Conservation (phyloP, 2,329 filamentous ascomycete genomes). For the Monilinia fructicola region DNA sequence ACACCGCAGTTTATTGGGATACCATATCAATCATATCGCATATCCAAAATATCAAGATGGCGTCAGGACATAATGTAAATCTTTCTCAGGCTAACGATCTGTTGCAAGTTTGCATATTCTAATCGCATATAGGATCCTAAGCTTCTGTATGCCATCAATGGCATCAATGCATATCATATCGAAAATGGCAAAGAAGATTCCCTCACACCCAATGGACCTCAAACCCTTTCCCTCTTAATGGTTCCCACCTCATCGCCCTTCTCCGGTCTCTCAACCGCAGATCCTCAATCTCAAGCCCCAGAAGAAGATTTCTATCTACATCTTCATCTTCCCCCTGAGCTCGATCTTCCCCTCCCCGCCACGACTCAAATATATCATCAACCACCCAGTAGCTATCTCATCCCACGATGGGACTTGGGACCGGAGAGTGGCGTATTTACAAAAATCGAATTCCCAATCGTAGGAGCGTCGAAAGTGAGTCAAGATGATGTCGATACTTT, state of each 20-base stretch:
- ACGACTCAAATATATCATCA: conserved; percentile 98
- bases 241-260: conserved; percentile 83
- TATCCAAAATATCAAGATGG: conserved; percentile 27
- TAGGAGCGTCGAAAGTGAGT: conserved; percentile 68
- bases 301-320: conserved; percentile 97
- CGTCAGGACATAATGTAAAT: conserved; percentile 39
- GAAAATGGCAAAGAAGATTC: conserved; percentile 80
- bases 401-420: conserved; percentile 91
- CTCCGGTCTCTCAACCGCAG: conserved; percentile 52
- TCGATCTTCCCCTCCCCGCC: conserved; percentile 88
- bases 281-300: conserved; percentile 54
- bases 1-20: background rate
- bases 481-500: conserved; percentile 96
- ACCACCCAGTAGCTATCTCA: conserved; percentile 86
- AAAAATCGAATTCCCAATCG: conserved; percentile 80
- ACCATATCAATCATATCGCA: background rate
- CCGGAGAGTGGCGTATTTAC: conserved; percentile 89
- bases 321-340: conserved; percentile 88
- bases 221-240: conserved; percentile 93
- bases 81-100: background rate
- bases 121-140: conserved; percentile 52
- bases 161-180: conserved; percentile 89
- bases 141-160: conserved; percentile 70
- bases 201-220: conserved; percentile 80
- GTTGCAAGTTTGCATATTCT: conserved; percentile 21